Conservation (phyloP, 2,329 filamentous ascomycete species). For the Beauveria brongniartii region DNA sequence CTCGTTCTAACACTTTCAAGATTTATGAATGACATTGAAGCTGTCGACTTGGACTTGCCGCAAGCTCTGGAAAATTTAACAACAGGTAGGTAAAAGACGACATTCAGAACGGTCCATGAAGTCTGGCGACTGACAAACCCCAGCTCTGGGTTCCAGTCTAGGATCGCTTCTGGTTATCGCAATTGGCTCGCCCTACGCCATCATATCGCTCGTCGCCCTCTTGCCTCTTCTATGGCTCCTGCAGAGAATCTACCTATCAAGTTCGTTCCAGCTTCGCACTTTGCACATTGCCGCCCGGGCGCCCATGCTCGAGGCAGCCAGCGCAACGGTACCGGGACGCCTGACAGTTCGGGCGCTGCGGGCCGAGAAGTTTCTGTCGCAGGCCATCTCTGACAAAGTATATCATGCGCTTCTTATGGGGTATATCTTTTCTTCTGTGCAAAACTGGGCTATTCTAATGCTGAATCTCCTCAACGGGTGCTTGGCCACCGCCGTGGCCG, state of each 20-base stretch:
- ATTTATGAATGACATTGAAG: too few species aligned
- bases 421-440: not conserved
- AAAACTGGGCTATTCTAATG: not conserved
- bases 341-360: not conserved
- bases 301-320: not conserved
- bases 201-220: not conserved
- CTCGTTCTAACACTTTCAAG: too few species aligned
- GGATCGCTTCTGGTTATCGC: slow-evolving; percentile 2
- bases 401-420: not conserved
- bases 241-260: not conserved
- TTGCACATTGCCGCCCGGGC: slow-evolving; percentile 1
- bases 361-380: too few species aligned
- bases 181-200: not conserved
- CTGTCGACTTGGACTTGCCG: not conserved
- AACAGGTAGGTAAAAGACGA: too few species aligned
- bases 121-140: too few species aligned
- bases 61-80: not conserved
- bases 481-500: not conserved
- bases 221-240: not conserved
- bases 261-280: not conserved
- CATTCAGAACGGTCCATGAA: too few species aligned
- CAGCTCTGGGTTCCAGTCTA: not conserved
- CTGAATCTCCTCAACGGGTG: not conserved
- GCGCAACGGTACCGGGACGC: not conserved
- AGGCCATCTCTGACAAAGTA: not conserved